Base-by-base conservation (phyloP, 2,329 filamentous ascomycete species). In the Tolypocladium nubicola region DNA sequence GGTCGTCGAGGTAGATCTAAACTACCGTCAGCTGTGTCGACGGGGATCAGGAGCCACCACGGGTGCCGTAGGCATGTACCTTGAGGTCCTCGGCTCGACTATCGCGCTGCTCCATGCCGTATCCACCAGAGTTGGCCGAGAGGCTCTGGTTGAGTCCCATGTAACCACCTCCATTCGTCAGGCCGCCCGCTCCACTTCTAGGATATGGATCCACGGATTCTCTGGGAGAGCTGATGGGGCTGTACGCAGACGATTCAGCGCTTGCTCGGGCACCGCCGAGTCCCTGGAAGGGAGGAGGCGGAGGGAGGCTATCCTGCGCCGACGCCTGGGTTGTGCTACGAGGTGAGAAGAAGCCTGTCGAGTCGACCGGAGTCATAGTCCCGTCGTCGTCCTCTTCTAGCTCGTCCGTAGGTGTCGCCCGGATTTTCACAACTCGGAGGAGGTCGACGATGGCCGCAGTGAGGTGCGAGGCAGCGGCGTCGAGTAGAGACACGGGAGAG, bases 391-490 rank as follows among this genome's bases (percentile, higher is more conserved):
- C 87, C 26, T 88, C 84, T 56, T 90, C 87, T n/a, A 94, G 75
- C 66, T 95, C 89, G 52, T 84, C 84, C 1, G 80, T 79, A 2
- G 88, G 86, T 0, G 89, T 94, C 10, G 85, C 79, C 38, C 88
- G 83, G 62, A 97, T 90, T 73, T 96, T 96, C 66, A 90, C 91
- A 6, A 83, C 76, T 53, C 89, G 87, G 56, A 97, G 79, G 16
- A 97, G 80, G 65, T 97, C 92, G 23, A 99, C 86, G 30, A 97
- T 81, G 2, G 92, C 86, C 5, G 89, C 85, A 1, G 90, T 90
- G 40, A 97, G 79, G 72, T 99, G 91, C 30, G 90, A 94, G 9
- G 93, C 91, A 2, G 94, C 93, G 4, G 93, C 94, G 70, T 99
- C 94, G 26, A 99, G 78, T 3, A 99, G 75, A 7, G 90, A 96